Percentiles rank a stretch among this genome's conserved stretches.
Conservation (phyloP, 2,329 filamentous ascomycete genomes). For the Gaeumannomyces sp. region DNA sequence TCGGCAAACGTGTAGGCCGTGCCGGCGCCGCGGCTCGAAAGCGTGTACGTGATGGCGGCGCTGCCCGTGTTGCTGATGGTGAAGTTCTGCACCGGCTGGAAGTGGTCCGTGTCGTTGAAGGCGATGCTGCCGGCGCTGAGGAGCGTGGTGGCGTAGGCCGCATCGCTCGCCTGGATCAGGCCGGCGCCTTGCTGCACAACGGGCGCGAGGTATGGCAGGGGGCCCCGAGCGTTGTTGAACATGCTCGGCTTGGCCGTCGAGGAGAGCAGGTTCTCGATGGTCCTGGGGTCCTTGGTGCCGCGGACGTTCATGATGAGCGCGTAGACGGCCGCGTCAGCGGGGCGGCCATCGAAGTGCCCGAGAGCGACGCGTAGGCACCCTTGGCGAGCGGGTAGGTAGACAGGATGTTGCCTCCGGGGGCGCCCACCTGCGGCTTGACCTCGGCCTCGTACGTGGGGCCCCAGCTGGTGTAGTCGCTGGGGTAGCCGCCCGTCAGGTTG, state of each 20-base stretch:
- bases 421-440: conserved; percentile 40
- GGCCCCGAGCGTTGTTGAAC: conserved; percentile 38
- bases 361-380: conserved; percentile 40
- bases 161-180: conserved; percentile 53
- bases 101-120: conserved; percentile 59
- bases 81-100: conserved; percentile 42
- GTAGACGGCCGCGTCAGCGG: conserved; percentile 40
- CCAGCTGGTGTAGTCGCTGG: conserved; percentile 35
- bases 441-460: conserved; percentile 40
- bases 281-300: conserved; percentile 43
- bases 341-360: conserved; percentile 49
- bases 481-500: conserved; percentile 36
- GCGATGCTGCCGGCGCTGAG: conserved; percentile 51
- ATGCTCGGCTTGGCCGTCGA: conserved; percentile 41
- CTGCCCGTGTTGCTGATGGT: conserved; percentile 48
- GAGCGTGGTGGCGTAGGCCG: conserved; percentile 46
- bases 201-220: conserved; percentile 39
- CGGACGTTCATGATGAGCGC: conserved; percentile 48
- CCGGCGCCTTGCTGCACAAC: conserved; percentile 56
- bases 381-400: conserved; percentile 40
- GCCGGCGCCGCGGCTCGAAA: conserved; percentile 43
- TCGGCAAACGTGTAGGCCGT: conserved; percentile 45
- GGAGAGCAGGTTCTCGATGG: conserved; percentile 43
- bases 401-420: conserved; percentile 44
- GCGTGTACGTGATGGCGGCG: conserved; percentile 41